Percentiles rank a stretch among this genome's conserved stretches.
phyloP scores from a whole-genome alignment of 169 alveolate genomes.

The Cryptosporidium tyzzeri region DNA sequence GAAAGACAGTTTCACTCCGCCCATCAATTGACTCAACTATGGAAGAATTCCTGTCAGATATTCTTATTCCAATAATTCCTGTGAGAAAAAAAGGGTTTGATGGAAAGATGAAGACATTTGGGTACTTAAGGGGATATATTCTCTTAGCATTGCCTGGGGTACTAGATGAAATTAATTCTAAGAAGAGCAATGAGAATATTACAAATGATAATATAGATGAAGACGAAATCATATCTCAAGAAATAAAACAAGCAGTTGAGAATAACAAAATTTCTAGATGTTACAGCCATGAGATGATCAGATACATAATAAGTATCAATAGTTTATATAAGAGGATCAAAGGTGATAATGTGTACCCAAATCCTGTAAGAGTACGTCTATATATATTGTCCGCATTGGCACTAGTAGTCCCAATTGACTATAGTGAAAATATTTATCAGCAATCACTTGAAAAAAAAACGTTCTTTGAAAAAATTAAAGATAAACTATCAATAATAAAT shows the following conservation, averaged over 20 bases:
- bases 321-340: conserved; percentile 77
- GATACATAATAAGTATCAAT: conserved; percentile 29
- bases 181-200: background rate
- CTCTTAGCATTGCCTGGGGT: conserved; percentile 63
- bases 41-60: conserved; percentile 81
- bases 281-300: conserved; percentile 49
- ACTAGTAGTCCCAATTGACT: conserved; percentile 30
- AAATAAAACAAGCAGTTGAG: conserved; percentile 30
- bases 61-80: conserved; percentile 80
- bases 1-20: conserved; percentile 64
- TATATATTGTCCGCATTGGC: conserved; percentile 80
- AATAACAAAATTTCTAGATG: conserved; percentile 52
- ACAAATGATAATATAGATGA: background rate
- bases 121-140: conserved; percentile 59
- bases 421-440: background rate
- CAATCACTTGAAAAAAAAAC: conserved; percentile 24
- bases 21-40: conserved; percentile 82
- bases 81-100: conserved; percentile 76
- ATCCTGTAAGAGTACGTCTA: conserved; percentile 83
- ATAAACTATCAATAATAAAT: conserved; percentile 34
- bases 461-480: conserved; percentile 33
- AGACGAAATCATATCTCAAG: background rate
- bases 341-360: conserved; percentile 83
- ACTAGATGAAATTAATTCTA: conserved; percentile 38
- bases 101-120: conserved; percentile 63